Base-by-base conservation (phyloP, 306 rosid species). In the Amphicarpaea edgeworthii region DNA sequence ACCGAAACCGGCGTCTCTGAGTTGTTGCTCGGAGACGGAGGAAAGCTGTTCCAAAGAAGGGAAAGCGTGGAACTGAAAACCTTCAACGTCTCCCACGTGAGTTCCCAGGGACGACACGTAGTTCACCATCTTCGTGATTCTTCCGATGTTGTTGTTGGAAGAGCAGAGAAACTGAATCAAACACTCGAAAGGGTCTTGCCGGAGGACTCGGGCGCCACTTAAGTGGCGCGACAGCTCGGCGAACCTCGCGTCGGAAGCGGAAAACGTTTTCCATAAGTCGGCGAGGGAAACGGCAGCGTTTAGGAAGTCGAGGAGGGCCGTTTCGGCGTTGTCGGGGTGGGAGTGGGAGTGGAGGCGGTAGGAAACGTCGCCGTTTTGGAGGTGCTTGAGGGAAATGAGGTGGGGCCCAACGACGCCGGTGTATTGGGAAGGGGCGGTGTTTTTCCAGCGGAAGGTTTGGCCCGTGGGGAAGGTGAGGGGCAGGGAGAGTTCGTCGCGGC, bases 381-480 rank as follows among this genome's bases (percentile, higher is more conserved):
- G 81, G 71, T 90, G 96, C 70, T 75, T 84, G 88, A 95, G 96
- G 54, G 97, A 90, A 8, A 95, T 1, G 1, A 95, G 92, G 85
- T 90, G 96, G 73, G 92, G 67, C 16, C 81, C 92, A 17, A 95
- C 83, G 32, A 85, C 96, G 62, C 97, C 98, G 7, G 97, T 86
- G 96, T 77, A 92, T 62, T 89, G 91, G 0, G 43, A 81, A 12
- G 93, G 87, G 7, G 86, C 96, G 43, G 97, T 95, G 50, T 83
- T 87, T 23, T 77, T 85, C 98, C 98, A 92, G 32, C 95, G 83
- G 92, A 95, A 95, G 79, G 97, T 92, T 85, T 95, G 98, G 75
- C 98, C 98, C 26, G 98, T 95, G 60, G 97, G 98, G 87, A 95
- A 95, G 41, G 96, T 95, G 88, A 90, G 96, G 30, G 90, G 89